Evolutionary conservation across 257 asterid genomes (phyloP).

Genomic region (Solanum pimpinellifolium): DNA sequence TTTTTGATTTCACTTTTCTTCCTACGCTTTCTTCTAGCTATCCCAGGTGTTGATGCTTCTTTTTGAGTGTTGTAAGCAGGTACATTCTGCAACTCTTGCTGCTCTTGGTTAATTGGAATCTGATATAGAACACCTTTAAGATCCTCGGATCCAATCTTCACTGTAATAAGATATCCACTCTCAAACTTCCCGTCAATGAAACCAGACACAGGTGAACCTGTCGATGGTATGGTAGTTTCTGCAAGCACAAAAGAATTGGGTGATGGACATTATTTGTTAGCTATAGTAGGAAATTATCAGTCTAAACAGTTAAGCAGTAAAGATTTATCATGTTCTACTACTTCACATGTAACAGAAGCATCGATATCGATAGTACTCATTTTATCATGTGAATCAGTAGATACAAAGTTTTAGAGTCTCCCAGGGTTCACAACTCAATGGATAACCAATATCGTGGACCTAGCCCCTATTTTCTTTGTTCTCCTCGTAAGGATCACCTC

Average conservation of each 20-base stretch:
- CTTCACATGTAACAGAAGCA: not conserved
- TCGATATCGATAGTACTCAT: not conserved
- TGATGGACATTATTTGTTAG: not conserved
- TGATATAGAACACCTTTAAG: constrained; percentile 77
- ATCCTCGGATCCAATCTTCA: constrained; percentile 57
- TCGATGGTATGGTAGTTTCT: constrained; percentile 14
- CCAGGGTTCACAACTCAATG: not conserved
- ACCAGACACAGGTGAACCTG: constrained; percentile 41
- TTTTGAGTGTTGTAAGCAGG: not conserved
- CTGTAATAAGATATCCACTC: constrained; percentile 74
- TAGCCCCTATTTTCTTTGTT: not conserved
- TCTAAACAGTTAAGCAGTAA: not conserved
- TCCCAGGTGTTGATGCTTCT: constrained; percentile 13
- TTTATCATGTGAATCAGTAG: not conserved
- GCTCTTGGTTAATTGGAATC: constrained; percentile 10
- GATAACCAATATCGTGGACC: not conserved
- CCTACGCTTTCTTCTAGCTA: constrained; percentile 50
- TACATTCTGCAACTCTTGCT: constrained; percentile 10
- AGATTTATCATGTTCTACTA: not conserved
- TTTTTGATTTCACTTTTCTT: constrained; percentile 60
- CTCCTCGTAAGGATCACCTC: not conserved
- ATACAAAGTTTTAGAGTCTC: not conserved
- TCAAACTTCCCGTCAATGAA: constrained; percentile 87
- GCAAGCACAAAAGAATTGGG: constrained; percentile 2
- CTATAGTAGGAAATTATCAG: not conserved